Evolutionary conservation across 2,329 filamentous ascomycete species (phyloP).

Genomic region (Scytalidium sp.): DNA sequence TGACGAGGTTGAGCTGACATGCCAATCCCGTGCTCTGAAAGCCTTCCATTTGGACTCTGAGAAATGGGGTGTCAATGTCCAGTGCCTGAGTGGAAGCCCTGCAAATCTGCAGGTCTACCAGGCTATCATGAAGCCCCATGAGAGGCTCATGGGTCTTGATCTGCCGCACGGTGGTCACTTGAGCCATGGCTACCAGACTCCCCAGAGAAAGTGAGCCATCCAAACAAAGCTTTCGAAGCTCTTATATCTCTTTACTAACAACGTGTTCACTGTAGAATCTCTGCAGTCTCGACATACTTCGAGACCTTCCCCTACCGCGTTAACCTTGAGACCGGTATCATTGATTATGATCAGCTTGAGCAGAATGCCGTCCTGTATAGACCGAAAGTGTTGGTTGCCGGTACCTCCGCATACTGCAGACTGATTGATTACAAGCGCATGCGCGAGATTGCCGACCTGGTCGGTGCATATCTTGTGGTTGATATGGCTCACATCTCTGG

Average conservation of each 20-base stretch:
- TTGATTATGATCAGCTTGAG: slow-evolving; percentile 92
- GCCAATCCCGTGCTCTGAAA: slow-evolving; percentile 89
- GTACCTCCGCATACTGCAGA: slow-evolving; percentile 97
- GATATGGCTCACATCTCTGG: slow-evolving; percentile 99
- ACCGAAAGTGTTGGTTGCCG: slow-evolving; percentile 93
- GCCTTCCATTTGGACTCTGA: slow-evolving; percentile 82
- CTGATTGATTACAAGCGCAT: slow-evolving; percentile 96
- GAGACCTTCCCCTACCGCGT: slow-evolving; percentile 98
- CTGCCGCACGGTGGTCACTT: slow-evolving; percentile 95
- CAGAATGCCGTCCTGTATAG: slow-evolving; percentile 89
- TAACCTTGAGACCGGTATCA: slow-evolving; percentile 84
- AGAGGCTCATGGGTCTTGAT: slow-evolving; percentile 95
- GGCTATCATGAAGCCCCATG: slow-evolving; percentile 92
- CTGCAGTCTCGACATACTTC: slow-evolving; percentile 97
- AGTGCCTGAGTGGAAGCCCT: slow-evolving; percentile 87
- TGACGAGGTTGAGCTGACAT: slow-evolving; percentile 90
- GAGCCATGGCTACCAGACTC: slow-evolving; percentile 96
- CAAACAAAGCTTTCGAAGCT: not conserved
- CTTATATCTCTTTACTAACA: slow-evolving; percentile 11
- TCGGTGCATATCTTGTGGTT: slow-evolving; percentile 91
- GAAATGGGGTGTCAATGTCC: slow-evolving; percentile 99
- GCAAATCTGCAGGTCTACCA: slow-evolving; percentile 99
- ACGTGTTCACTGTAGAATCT: slow-evolving; percentile 63
- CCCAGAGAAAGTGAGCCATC: slow-evolving; percentile 73
- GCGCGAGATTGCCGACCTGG: slow-evolving; percentile 90